Base-by-base conservation (phyloP, 2,329 filamentous ascomycete genomes). In the Metarhizium guizhouense region DNA sequence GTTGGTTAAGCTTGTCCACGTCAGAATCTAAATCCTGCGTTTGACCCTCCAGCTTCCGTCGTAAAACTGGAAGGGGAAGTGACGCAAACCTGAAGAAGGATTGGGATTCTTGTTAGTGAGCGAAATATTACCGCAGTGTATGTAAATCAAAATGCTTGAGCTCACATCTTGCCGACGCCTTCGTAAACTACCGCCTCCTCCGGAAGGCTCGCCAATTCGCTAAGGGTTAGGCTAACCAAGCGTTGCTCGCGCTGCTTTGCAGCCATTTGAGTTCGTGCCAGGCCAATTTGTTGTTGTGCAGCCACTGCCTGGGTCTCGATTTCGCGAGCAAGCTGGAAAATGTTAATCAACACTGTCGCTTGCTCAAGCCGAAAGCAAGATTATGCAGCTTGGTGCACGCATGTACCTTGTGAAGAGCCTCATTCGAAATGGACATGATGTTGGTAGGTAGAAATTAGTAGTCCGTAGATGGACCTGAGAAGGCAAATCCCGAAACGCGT, bases 81-180 rank as follows among this genome's bases (percentile, higher is more conserved):
- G 85, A 83, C 50, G 96, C 86, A 70, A 99, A 99, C 93, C 93
- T 97, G 53, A 38, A 45, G 30, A 1, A 43, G 57, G 42, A 49
- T 54, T n/a, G 14, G 30, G 10, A 54, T 40, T 45, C 4, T 8
- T 29, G 14, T 25, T 13, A 53, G 11, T 11, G 29, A 52, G 7
- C n/a, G 3, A 42, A 30, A 47, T 14, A 30, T 34, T 8, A 34
- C 32, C 32, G 32, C 10, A 34, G 32, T 34, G 32, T 34, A 34
- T 11, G 18, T 11, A 10, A 49, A 25, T 25, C 25, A 25, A 53
- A 25, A 50, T 42, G 36, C 4, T n/a, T 14, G 18, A 54, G 74
- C 85, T 65, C 72, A 96, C 94, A 99, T 97, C 76, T 97, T 99
- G 53, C 94, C 94, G 11, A 97, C 87, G 6, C 93, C 93, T 73